Evolutionary conservation across 768 basidiomycete genomes (phyloP), one percentile per base, ranked within the genome.

Genomic region (Gloeostereum incarnatum): DNA sequence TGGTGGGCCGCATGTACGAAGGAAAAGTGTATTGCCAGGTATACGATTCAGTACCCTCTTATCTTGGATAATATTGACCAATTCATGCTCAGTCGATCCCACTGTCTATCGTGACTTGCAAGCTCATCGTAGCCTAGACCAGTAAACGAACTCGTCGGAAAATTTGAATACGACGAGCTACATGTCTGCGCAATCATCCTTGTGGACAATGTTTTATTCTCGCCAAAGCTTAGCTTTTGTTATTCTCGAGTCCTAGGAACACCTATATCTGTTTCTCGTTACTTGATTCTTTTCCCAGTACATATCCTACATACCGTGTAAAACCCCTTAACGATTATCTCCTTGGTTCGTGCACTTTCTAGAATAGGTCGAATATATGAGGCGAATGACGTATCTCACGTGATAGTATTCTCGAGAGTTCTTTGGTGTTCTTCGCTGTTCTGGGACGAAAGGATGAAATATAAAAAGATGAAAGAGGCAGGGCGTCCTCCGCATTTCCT

Each of bases 11-110:
- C 94, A 99, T 61, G 78, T 93, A 23, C 79, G 94, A 49, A 75
- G 94, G 59, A 96, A 92, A 69, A 94, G 90, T 51, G 92, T 94
- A 33, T 69, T 97, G 44, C 93, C 91, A 63, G 83, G 88, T 88
- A 57, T 52, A 62, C n/a, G n/a, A n/a, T n/a, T n/a, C n/a, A n/a
- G n/a, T n/a, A n/a, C n/a, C n/a, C n/a, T n/a, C n/a, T n/a, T n/a
- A n/a, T n/a, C n/a, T n/a, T 60, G 19, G 40, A 40, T 41, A 41
- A 36, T 24, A 41, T 36, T 47, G 41, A 41, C 31, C 20, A 30
- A 34, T 47, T 49, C 37, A 44, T 48, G 33, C 31, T 38, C 46
- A 86, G 86, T 93, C 52, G 91, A 93, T 59, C 88, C 91, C 2
- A 77, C 78, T 33, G 90, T 94, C 20, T 62, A 93, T 47, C 81